Base-by-base conservation (phyloP, 2,329 filamentous ascomycete genomes). In the Cercospora janseana region DNA sequence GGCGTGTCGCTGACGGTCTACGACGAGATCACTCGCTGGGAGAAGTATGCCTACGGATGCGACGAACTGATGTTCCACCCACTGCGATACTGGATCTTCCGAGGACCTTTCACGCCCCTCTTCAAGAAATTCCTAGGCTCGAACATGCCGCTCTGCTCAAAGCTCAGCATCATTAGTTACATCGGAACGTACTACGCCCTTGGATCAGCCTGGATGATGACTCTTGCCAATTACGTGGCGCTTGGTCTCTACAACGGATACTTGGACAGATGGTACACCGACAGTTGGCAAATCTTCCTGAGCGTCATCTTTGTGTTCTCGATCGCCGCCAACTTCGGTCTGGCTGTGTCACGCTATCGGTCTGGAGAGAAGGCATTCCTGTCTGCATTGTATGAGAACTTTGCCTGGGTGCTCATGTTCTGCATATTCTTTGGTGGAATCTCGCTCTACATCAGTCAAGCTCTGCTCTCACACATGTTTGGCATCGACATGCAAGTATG, bases 361-460 rank as follows among this genome's bases (percentile, higher is more conserved):
- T 74, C 79, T 26, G 75, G 75, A 38, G 78, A 83, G 60, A 69
- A 73, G 51, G 68, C 68, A 2, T 72, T 85, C 21, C 63, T 82
- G 35, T 58, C 63, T 12, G 72, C 74, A 2, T 66, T 83, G 10
- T 62, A 75, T 49, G 75, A 79, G 59, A 85, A 83, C 62, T 69
- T 83, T 62, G 82, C 80, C 60, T 85, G 81, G 81, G 75, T 80
- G 13, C 77, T 78, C 2, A 75, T 84, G 70, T 75, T 92, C 40
- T 85, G 84, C 54, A 84, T 93, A 67, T 94, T 93, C 76, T 76
- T 95, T 13, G 88, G 88, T 45, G 88, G 88, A 29, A 76, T 93
- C 42, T 87, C 83, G 1, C 78, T 94, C 27, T 88, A 94, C 71
- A 80, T 95, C 41, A 87, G 82, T 23, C 85, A 91, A 67, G 88